Conservation (phyloP, 2,329 filamentous ascomycete species). For the Pezicula neosporulosa region DNA sequence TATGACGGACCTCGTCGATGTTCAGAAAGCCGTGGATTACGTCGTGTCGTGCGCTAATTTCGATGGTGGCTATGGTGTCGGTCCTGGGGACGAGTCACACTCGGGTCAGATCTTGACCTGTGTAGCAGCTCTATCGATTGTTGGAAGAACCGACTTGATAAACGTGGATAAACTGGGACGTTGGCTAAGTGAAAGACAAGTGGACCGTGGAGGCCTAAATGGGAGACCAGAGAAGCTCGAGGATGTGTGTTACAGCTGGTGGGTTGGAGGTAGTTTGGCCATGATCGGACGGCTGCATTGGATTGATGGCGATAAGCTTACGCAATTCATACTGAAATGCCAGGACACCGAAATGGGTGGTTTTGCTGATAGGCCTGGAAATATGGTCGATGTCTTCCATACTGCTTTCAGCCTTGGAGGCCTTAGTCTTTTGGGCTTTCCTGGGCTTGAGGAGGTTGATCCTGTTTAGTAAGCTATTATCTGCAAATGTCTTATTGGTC, state of each 20-base stretch:
- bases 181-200: slow-evolving; percentile 92
- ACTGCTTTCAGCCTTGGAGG: slow-evolving; percentile 88
- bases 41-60: slow-evolving; percentile 85
- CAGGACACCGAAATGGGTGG: slow-evolving; percentile 85
- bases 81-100: slow-evolving; percentile 89
- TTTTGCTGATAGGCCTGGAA: slow-evolving; percentile 83
- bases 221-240: slow-evolving; percentile 93
- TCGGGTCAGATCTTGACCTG: slow-evolving; percentile 96
- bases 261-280: slow-evolving; percentile 87
- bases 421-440: slow-evolving; percentile 76
- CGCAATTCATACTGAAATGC: slow-evolving; percentile 78
- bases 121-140: slow-evolving; percentile 81
- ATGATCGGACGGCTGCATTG: slow-evolving; percentile 88
- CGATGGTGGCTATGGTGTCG: slow-evolving; percentile 89
- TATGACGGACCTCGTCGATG: slow-evolving; percentile 69
- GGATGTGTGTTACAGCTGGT: slow-evolving; percentile 99
- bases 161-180: slow-evolving; percentile 77
- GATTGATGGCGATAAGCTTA: slow-evolving; percentile 82
- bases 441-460: slow-evolving; percentile 76
- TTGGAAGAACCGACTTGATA: slow-evolving; percentile 75
- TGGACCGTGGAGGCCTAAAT: slow-evolving; percentile 84
- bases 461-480: slow-evolving; percentile 68
- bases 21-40: slow-evolving; percentile 76
- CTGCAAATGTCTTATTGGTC: neutral
- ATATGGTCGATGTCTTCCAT: slow-evolving; percentile 98